phyloP scores from a whole-genome alignment of 306 rosid genomes.

The Medicago arabica region DNA sequence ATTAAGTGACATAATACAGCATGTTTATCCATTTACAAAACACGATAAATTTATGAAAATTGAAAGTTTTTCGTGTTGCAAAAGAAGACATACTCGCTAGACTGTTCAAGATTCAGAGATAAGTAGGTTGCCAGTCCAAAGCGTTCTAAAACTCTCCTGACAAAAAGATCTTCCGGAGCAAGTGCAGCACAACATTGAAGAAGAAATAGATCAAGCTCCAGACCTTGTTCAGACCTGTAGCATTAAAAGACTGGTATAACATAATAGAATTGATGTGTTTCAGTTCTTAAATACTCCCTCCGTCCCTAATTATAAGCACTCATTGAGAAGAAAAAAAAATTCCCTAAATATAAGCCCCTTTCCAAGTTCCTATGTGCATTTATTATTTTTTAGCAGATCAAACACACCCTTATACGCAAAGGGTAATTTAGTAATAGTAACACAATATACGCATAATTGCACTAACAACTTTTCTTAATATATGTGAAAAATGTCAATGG shows the following conservation, averaged over 20 bases:
- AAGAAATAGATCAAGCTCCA: slow-evolving; percentile 96
- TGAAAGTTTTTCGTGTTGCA: slow-evolving; percentile 33
- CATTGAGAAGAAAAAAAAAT: too few species aligned
- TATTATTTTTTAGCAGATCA: too few species aligned
- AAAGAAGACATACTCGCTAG: slow-evolving; percentile 69
- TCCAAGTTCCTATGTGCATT: too few species aligned
- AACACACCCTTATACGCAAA: too few species aligned
- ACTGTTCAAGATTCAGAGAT: slow-evolving; percentile 65
- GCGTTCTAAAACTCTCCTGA: slow-evolving; percentile 83
- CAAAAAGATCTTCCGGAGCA: slow-evolving; percentile 83
- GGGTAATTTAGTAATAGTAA: too few species aligned
- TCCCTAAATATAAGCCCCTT: too few species aligned
- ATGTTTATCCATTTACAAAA: slow-evolving; percentile 25
- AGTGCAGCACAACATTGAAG: slow-evolving; percentile 94
- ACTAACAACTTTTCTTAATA: too few species aligned
- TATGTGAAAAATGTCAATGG: too few species aligned
- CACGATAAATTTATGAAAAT: slow-evolving; percentile 30
- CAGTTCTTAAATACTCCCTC: slow-evolving; percentile 13
- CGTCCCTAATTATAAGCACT: too few species aligned
- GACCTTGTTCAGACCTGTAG: slow-evolving; percentile 92
- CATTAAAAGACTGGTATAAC: slow-evolving; percentile 31
- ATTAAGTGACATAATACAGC: slow-evolving; percentile 11
- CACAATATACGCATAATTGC: too few species aligned
- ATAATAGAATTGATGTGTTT: slow-evolving; percentile 17
- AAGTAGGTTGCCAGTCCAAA: slow-evolving; percentile 79